These are phyloP conservation scores for Verticillium klebahnii DNA, from an alignment of 2,329 filamentous ascomycete genomes.

Conservation along the genomic window DNA sequence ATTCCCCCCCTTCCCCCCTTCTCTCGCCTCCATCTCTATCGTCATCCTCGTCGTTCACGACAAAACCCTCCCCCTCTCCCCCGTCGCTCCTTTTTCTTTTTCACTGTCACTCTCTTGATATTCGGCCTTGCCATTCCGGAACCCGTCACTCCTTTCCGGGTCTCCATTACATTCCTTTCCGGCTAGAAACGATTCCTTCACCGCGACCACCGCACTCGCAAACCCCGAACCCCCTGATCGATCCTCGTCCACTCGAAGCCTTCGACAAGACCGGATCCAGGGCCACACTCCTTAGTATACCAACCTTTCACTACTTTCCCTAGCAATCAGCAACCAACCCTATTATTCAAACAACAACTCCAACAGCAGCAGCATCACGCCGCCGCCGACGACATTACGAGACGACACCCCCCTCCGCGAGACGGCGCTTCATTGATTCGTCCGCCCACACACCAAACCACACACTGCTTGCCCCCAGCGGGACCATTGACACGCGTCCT, in stretches of 20 bases:
- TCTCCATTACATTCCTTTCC: slow-evolving; percentile 37
- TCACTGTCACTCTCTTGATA: slow-evolving; percentile 48
- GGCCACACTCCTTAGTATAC: slow-evolving; percentile 5
- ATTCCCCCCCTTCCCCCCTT: background rate
- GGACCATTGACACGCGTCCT: background rate
- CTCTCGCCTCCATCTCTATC: background rate
- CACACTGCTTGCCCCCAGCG: background rate
- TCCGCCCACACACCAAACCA: background rate
- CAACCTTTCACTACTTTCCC: background rate
- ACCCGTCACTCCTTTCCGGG: slow-evolving; percentile 50
- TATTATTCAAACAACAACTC: background rate
- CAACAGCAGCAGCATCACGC: background rate
- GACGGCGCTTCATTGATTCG: background rate
- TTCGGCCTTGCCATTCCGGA: slow-evolving; percentile 31
- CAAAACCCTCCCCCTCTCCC: slow-evolving; percentile 24
- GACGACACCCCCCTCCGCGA: background rate
- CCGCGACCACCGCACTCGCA: slow-evolving; percentile 9
- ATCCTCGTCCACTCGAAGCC: slow-evolving; percentile 5
- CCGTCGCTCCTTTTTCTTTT: slow-evolving; percentile 33
- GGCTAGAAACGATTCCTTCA: slow-evolving; percentile 19
- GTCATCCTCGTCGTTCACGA: background rate
- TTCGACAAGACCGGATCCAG: slow-evolving; percentile 6
- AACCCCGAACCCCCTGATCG: slow-evolving; percentile 15
- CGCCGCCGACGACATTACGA: background rate
- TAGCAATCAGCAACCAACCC: background rate